Evolutionary conservation across 2,329 filamentous ascomycete genomes (phyloP), one percentile per base, ranked within the genome.

Genomic region (Aspergillus novofumigatus): DNA sequence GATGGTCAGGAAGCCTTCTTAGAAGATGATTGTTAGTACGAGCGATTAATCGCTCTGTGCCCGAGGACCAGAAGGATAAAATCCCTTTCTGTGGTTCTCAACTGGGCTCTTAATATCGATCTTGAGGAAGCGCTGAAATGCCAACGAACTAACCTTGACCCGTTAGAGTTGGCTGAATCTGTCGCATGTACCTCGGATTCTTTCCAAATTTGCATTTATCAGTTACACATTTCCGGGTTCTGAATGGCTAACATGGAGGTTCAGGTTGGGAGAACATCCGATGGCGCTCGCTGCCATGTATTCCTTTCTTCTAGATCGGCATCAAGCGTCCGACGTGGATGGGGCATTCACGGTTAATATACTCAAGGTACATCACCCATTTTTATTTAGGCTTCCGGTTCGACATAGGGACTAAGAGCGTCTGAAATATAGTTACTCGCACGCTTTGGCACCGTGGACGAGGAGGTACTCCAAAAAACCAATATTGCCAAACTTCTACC

Each of bases 401-500:
- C 41, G 23, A 47, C 17, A 51, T 17, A 42, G 51, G 23, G 23
- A 56, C 69, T 75, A 58, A 75, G 56, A 38, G 26, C 25, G 28
- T 28, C n/a, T 11, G 5, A 52, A 52, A 42, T 59, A 28, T 35
- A 85, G 77, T 71, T 86, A 49, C 77, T 87, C 63, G 72, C 77
- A 28, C 77, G 77, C 47, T 85, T 83, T 60, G 78, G 78, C 14
- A 86, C 83, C 6, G 75, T 87, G 64, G 84, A 82, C 56, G 79
- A 80, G 58, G 81, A 83, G 51, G 77, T 81, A 51, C 74, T 86
- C 25, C 80, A 84, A 62, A 84, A 83, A 66, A 85, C 82, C 8
- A 85, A 86, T 62, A 72, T 86, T 29, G 77, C 78, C 54, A 87
- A 86, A 65, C 75, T 86, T 17, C 71, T 87, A 17, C 77, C 78